phyloP scores from a whole-genome alignment of 306 rosid genomes.

The Castanea sativa region DNA sequence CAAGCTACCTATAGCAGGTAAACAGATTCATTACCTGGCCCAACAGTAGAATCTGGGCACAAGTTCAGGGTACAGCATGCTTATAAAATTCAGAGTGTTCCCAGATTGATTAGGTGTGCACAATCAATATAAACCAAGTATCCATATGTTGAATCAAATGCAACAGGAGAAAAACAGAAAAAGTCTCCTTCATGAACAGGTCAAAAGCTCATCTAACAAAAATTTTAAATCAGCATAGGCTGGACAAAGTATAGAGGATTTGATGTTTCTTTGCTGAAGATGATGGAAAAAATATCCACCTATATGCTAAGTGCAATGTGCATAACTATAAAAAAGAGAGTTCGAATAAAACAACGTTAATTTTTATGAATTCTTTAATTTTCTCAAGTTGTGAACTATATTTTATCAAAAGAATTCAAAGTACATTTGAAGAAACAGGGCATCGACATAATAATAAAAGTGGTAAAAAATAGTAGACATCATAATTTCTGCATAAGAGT shows the following conservation, averaged over 20 bases:
- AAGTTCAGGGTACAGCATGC: background rate
- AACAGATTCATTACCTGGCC: constrained; percentile 39
- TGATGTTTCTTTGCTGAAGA: no score
- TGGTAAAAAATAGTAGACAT: background rate
- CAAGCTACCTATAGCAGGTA: constrained; percentile 90
- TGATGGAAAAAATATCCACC: no score
- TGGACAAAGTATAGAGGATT: no score
- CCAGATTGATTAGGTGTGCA: constrained; percentile 2
- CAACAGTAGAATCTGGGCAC: constrained; percentile 16
- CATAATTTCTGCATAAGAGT: background rate
- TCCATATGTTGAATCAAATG: background rate
- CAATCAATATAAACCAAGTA: background rate
- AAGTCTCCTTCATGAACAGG: no score
- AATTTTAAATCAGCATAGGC: no score
- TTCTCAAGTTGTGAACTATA: background rate
- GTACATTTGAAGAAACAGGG: background rate
- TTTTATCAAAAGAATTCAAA: background rate
- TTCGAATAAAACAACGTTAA: background rate
- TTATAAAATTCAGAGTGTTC: constrained; percentile 7
- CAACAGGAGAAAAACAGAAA: background rate
- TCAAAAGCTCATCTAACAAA: no score
- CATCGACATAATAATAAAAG: background rate
- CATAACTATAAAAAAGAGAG: background rate
- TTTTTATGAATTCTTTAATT: background rate
- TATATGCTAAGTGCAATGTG: no score